Base-by-base conservation (phyloP, 768 basidiomycete species). In the Leccinum subgranulosum region DNA sequence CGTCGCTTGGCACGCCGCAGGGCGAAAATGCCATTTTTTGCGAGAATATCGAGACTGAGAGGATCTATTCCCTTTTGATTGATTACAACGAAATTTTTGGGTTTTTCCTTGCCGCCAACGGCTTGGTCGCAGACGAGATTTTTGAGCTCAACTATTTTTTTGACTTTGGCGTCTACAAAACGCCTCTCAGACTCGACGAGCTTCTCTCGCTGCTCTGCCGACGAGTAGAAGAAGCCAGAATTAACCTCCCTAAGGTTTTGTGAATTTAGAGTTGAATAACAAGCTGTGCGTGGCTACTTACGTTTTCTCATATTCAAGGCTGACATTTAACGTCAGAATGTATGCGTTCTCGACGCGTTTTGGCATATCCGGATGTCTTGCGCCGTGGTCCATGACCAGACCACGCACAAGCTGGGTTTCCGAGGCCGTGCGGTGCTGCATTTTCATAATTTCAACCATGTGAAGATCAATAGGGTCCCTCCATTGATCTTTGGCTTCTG, bases 1-100 rank as follows among this genome's bases (percentile, higher is more conserved):
- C 97, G 86, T 70, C 97, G 81, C 80, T 99, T 99, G 17, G 97
- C 97, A 59, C 97, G 81, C 60, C 97, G 84, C 51, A 99, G 81
- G 21, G 94, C 96, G 57, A 99, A 75, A 61, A 99, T 98, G 12
- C 94, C 96, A 73, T 94, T 91, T 81, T 98, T 98, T 46, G 92
- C 94, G 41, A 99, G 79, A 43, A 98, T 87, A 74, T 99, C 97
- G 55, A 99, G 81, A 66, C 90, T 92, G 70, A 99, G 83, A 6
- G 97, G 97, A 73, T 99, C 97, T 62, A 99, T 99, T 61, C 97
- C 97, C 75, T 99, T 99, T 75, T 99, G 97, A 74, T 98, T 99
- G 76, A 99, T 88, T 54, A 98, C 74, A 51, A 98, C 96, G 70
- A 99, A 98, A 68, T 79, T 86, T 74, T 91, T 94, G 63, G 75